Base-by-base conservation (phyloP, 805 yeast genomes). In the Metschnikowia hibisci region DNA sequence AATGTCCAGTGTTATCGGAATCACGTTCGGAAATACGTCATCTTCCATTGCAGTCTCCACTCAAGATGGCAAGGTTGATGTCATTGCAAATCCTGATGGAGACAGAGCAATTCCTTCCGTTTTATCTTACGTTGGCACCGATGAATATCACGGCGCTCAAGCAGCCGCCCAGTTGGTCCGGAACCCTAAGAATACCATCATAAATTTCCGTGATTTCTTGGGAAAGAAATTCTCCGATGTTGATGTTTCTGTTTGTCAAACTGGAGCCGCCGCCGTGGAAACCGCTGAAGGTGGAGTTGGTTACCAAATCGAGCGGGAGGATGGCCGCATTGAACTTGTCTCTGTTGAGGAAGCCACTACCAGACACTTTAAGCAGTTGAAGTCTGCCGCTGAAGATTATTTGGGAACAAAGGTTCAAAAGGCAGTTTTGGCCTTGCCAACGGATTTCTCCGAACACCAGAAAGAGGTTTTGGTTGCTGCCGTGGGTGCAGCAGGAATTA, bases 41-140 rank as follows among this genome's bases (percentile, higher is more conserved):
- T 85, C 97, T 39, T 87, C 97, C 46, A 89, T 93, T 64, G 97
- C 98, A 39, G 87, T 82, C 59, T 85, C 90, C 54, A 70, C 77
- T 49, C 66, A 73, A 53, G 97, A 91, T 60, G 97, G 96, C 50
- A 86, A 84, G 64, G 93, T 88, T 51, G 97, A 93, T 62, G 96
- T 93, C 54, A 91, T 93, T 65, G 99, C 99, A 55, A 91, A 93
- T 80, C 96, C 95, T 55, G 99, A 93, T 62, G 99, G 99, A 67
- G 98, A 93, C 71, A 87, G 98, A 73, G 78, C 91, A 47, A 93
- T 93, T 63, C 96, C 98, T 49, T 85, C 98, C 23, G 85, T 86
- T 46, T 76, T 93, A 48, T 81, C 97, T 14, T 93, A 90, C 64
- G 89, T 89, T 46, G 96, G 95, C 48, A 84, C 77, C 44, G 98